Conservation (phyloP, 2,329 filamentous ascomycete species). For the Penicillium psychrosexuale region DNA sequence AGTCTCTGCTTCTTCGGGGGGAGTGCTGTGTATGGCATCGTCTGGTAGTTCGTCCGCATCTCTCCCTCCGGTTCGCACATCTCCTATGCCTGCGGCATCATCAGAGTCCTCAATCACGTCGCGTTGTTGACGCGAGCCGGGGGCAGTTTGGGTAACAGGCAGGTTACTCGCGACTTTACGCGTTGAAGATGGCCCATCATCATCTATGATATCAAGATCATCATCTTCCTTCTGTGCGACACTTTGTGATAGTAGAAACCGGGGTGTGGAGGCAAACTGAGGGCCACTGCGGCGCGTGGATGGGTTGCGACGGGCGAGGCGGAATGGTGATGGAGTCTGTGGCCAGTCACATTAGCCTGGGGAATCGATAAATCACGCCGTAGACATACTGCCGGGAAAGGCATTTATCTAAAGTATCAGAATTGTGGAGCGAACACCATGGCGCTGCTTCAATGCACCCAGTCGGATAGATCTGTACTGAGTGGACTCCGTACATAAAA, state of each 20-base stretch:
- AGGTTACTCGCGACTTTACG: conserved; percentile 5
- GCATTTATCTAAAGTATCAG: conserved; percentile 10
- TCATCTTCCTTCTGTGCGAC: conserved; percentile 6
- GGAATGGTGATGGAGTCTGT: conserved; percentile 32
- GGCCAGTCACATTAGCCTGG: background rate
- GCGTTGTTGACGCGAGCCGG: conserved; percentile 12
- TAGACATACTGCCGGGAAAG: conserved; percentile 11
- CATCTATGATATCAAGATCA: conserved; percentile 22
- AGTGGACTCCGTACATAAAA: no score
- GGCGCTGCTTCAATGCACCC: background rate
- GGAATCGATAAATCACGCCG: background rate
- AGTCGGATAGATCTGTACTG: background rate
- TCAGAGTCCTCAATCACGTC: conserved; percentile 31
- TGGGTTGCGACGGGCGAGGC: conserved; percentile 24
- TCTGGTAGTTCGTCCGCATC: background rate
- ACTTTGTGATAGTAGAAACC: conserved; percentile 32
- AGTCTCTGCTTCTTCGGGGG: conserved; percentile 8
- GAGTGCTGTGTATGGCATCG: conserved; percentile 19
- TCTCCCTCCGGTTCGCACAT: background rate
- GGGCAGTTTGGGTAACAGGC: background rate
- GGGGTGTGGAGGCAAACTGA: conserved; percentile 35
- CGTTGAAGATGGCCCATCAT: conserved; percentile 17
- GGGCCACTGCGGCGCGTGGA: conserved; percentile 27
- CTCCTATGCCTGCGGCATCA: conserved; percentile 12
- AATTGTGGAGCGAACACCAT: background rate